These are phyloP conservation scores for Neonectria coccinea DNA, from an alignment of 2,329 filamentous ascomycete genomes.

Conservation along the genomic window DNA sequence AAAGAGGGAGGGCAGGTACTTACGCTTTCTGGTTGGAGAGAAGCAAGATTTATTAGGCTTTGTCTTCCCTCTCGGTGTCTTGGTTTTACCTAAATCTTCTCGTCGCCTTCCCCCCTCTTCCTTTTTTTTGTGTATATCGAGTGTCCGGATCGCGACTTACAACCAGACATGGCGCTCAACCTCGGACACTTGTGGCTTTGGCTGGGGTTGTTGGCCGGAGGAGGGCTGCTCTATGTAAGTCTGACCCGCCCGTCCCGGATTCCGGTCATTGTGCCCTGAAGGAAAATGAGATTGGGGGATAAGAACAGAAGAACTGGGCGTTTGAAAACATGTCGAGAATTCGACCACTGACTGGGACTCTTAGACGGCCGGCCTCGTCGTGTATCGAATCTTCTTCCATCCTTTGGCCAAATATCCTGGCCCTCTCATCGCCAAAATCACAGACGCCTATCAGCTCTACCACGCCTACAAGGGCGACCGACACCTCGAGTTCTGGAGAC, in stretches of 20 bases:
- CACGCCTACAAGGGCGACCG: constrained; percentile 80
- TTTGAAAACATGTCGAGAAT: background rate
- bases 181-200: constrained; percentile 55
- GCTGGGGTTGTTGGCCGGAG: constrained; percentile 53
- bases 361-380: constrained; percentile 56
- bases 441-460: constrained; percentile 75
- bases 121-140: background rate
- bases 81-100: background rate
- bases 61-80: background rate
- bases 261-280: background rate
- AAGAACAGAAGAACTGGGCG: too few species aligned
- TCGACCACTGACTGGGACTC: background rate
- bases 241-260: background rate
- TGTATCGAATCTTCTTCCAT: constrained; percentile 73
- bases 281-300: constrained; percentile 9
- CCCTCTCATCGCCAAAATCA: constrained; percentile 71
- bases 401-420: constrained; percentile 74
- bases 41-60: background rate
- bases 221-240: constrained; percentile 57
- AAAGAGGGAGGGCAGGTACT: constrained; percentile 1
- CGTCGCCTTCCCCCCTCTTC: background rate
- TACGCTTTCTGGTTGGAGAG: background rate
- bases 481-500: constrained; percentile 77
- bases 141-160: constrained; percentile 12
- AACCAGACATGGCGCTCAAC: constrained; percentile 45